Evolutionary conservation across 2,329 filamentous ascomycete species (phyloP), one percentile per base, ranked within the genome.

Genomic region (Microcyclospora pomicola): DNA sequence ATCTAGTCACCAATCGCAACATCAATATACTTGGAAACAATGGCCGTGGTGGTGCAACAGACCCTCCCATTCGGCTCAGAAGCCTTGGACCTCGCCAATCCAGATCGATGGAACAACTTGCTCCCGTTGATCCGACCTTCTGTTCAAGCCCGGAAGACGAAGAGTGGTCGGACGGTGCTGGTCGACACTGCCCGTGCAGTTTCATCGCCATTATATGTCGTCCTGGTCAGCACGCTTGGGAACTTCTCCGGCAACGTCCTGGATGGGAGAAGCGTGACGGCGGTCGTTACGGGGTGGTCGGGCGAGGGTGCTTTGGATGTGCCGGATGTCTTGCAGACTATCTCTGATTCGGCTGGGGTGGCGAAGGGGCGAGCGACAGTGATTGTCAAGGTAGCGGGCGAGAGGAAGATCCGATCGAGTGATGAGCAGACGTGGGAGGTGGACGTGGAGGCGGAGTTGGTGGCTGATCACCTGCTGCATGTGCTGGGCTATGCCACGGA

Each of bases 1-100:
- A 30, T 13, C 14, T 19, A 13, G 7, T 32, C 15, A 15, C 2
- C 13, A 14, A 31, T 29, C 15, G 32, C 11, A 24, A 24, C 19
- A 24, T 24, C 19, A 24, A 16, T 15, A 36, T 11, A 5, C 7
- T 15, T 6, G 35, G 40, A n/a, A 19, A n/a, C n/a, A n/a, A 59
- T 59, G 57, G 48, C 55, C 27, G 48, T 59, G n/a, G 50, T 58
- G 13, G 56, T 59, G 29, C 51, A 56, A 29, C 57, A 58, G 40
- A 59, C 57, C 2, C 49, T 58, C 12, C 57, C 57, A 2, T 59
- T 58, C 41, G 38, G 45, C 7, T 33, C 45, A 2, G 27, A 44
- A 27, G 37, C 44, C 14, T 48, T 59, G 12, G 52, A 57, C 29
- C 48, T 56, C 27, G 43, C 49, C 13, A 56, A 53, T 31, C 38